These are phyloP conservation scores for Herpetospermum pedunculosum DNA, from an alignment of 306 rosid genomes.

Conservation along the genomic window DNA sequence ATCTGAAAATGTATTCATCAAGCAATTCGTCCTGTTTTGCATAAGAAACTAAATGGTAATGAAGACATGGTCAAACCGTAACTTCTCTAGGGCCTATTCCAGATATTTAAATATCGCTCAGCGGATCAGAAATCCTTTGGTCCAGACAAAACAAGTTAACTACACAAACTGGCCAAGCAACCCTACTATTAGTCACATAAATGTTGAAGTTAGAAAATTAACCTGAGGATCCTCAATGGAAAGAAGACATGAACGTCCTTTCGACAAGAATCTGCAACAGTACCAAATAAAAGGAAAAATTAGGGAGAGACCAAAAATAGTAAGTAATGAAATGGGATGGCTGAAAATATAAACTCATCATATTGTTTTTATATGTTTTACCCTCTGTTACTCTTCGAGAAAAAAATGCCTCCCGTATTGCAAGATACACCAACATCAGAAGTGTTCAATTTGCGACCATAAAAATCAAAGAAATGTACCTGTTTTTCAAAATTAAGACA, in stretches of 20 bases:
- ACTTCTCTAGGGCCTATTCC: not conserved
- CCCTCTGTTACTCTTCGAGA: slow-evolving; percentile 63
- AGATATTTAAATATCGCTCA: not conserved
- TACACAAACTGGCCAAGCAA: not conserved
- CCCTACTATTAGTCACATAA: not conserved
- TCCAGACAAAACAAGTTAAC: not conserved
- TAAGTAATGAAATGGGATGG: not conserved
- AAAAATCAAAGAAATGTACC: slow-evolving; percentile 85
- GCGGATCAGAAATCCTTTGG: not conserved
- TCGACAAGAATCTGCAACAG: slow-evolving; percentile 38
- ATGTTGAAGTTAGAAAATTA: slow-evolving; percentile 9
- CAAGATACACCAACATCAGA: slow-evolving; percentile 93
- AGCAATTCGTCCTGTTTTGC: not conserved
- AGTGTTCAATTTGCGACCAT: slow-evolving; percentile 86
- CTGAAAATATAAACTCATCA: not conserved
- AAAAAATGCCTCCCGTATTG: slow-evolving; percentile 62
- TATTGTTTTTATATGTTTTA: slow-evolving; percentile 12
- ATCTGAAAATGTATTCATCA: not conserved
- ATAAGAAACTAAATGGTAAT: not conserved
- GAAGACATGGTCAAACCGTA: not conserved
- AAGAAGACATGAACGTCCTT: slow-evolving; percentile 51
- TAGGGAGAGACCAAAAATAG: not conserved
- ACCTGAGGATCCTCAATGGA: slow-evolving; percentile 99
- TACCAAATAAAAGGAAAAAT: not conserved
- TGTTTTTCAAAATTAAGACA: slow-evolving; percentile 16